phyloP scores from a whole-genome alignment of 139 green algal genomes.

The Tetradesmus lagerheimii region DNA sequence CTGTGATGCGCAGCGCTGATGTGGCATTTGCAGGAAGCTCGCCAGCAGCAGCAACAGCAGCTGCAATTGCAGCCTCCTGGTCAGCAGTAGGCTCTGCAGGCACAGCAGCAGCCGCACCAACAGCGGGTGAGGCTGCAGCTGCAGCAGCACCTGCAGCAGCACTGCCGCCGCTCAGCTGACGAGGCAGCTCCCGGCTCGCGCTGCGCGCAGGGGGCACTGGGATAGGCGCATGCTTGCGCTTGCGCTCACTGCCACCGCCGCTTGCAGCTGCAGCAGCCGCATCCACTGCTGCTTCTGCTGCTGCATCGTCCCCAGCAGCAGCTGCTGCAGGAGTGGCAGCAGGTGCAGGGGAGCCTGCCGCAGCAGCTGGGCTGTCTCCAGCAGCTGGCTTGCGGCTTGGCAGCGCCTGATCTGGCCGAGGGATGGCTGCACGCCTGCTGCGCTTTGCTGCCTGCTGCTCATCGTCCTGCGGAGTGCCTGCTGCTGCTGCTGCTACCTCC shows the following conservation, averaged over 20 bases:
- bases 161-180: conserved; percentile 14
- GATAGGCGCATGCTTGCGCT: conserved; percentile 49
- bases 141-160: neutral
- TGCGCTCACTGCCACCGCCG: neutral
- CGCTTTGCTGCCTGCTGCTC: conserved; percentile 2
- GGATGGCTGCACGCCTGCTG: conserved; percentile 12
- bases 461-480: neutral
- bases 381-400: neutral
- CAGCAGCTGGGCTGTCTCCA: neutral
- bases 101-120: conserved; percentile 16
- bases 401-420: neutral
- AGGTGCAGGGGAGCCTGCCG: neutral
- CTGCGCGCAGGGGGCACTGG: neutral
- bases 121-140: neutral
- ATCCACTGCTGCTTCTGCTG: neutral
- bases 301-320: neutral
- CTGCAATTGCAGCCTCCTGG: conserved; percentile 14
- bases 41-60: conserved; percentile 19
- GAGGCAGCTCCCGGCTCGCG: conserved; percentile 12
- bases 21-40: neutral
- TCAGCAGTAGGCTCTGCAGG: neutral
- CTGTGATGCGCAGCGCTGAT: conserved; percentile 18
- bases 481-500: neutral
- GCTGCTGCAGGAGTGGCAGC: neutral
- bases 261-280: neutral